A percentile compares a stretch with the other conserved stretches of the same genome.
phyloP scores from a whole-genome alignment of 1,284 basidiomycete species.

The Naganishia sp. region DNA sequence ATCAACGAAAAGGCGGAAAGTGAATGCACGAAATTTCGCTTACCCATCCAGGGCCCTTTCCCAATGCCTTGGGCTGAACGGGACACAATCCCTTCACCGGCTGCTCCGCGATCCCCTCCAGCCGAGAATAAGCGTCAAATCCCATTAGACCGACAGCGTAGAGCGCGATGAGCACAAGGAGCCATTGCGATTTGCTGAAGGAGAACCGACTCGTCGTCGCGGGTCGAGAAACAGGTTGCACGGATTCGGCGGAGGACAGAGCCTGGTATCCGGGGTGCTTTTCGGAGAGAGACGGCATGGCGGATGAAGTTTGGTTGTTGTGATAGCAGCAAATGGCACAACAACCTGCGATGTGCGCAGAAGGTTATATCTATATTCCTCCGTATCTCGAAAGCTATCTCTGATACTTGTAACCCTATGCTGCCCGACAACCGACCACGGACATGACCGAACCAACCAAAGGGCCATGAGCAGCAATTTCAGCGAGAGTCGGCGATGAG shows the following conservation, averaged over 20 bases:
- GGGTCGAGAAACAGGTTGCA: background rate
- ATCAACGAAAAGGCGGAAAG: slow-evolving; percentile 9
- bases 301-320: background rate
- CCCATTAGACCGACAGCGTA: slow-evolving; percentile 14
- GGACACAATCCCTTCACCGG: slow-evolving; percentile 30
- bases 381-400: no score
- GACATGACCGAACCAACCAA: no score
- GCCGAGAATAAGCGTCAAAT: background rate
- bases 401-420: no score
- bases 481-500: no score
- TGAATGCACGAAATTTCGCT: background rate
- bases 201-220: background rate
- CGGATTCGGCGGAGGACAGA: no score
- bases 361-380: no score
- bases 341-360: no score
- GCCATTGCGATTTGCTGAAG: slow-evolving; percentile 1
- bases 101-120: background rate
- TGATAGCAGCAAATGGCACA: background rate
- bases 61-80: slow-evolving; percentile 31
- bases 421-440: no score
- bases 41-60: slow-evolving; percentile 33
- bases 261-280: background rate
- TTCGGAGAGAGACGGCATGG: background rate
- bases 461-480: no score
- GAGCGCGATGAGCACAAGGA: slow-evolving; percentile 10